Conservation (phyloP, 1,284 basidiomycete species). For the Leucoagaricus sp. region DNA sequence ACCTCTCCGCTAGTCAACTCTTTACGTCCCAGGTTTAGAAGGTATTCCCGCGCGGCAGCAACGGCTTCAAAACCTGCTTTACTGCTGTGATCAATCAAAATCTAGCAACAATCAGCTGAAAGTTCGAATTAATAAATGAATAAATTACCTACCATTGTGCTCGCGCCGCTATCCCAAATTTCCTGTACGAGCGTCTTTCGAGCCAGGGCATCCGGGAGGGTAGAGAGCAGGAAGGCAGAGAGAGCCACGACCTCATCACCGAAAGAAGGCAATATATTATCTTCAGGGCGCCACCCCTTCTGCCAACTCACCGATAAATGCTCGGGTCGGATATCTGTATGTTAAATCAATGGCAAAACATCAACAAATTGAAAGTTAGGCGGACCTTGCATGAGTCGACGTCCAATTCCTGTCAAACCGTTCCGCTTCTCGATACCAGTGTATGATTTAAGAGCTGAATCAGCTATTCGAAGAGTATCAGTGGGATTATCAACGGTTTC, state of each 20-base stretch:
- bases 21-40: slow-evolving; percentile 69
- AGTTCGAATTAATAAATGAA: neutral
- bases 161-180: slow-evolving; percentile 90
- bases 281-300: slow-evolving; percentile 52
- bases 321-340: slow-evolving; percentile 50
- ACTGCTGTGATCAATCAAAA: slow-evolving; percentile 87
- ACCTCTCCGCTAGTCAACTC: slow-evolving; percentile 48
- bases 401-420: slow-evolving; percentile 65
- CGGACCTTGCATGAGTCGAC: slow-evolving; percentile 59
- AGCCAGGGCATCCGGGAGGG: slow-evolving; percentile 61
- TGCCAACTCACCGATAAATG: slow-evolving; percentile 52
- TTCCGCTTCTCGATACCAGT: slow-evolving; percentile 72
- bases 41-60: slow-evolving; percentile 78
- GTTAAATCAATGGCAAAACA: neutral
- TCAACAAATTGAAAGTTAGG: neutral
- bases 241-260: slow-evolving; percentile 69
- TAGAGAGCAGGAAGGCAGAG: slow-evolving; percentile 84
- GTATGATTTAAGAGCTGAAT: slow-evolving; percentile 60
- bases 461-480: slow-evolving; percentile 40
- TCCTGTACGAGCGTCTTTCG: slow-evolving; percentile 74
- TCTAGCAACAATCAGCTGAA: slow-evolving; percentile 38
- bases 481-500: slow-evolving; percentile 22
- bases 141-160: slow-evolving; percentile 63
- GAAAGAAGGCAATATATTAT: slow-evolving; percentile 35
- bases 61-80: slow-evolving; percentile 80